Conservation (phyloP, 768 basidiomycete genomes). For the Naganishia vishniacii region DNA sequence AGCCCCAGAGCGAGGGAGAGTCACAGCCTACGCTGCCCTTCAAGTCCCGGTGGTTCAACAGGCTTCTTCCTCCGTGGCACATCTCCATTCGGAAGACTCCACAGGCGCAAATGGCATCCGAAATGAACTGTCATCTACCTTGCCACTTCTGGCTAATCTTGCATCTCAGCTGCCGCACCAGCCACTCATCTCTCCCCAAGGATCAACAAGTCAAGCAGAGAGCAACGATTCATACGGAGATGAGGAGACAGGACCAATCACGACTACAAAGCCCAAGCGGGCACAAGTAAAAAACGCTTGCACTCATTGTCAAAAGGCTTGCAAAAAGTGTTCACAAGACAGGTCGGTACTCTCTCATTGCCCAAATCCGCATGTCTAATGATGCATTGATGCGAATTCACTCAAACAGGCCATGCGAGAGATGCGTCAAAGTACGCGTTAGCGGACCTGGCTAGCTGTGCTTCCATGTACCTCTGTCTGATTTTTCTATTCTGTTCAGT, state of each 20-base stretch:
- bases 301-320: conserved; percentile 47
- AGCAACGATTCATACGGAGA: background rate
- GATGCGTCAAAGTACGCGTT: conserved; percentile 35
- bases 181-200: background rate
- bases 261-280: conserved; percentile 29
- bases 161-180: conserved; percentile 4
- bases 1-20: too few relatives aligned
- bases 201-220: background rate
- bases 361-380: background rate
- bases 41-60: too few relatives aligned
- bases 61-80: too few relatives aligned
- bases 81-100: too few relatives aligned
- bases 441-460: background rate
- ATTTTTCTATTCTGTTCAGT: conserved; percentile 6
- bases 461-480: background rate
- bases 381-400: background rate
- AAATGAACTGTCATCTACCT: background rate
- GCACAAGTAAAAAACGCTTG: conserved; percentile 45
- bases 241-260: background rate
- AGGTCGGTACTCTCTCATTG: conserved; percentile 31
- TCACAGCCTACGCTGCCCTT: too few relatives aligned
- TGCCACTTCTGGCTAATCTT: conserved; percentile 6
- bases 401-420: conserved; percentile 37
- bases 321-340: conserved; percentile 46
- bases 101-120: background rate